Evolutionary conservation across 768 basidiomycete genomes (phyloP).

Genomic region (Auricularia sp.): DNA sequence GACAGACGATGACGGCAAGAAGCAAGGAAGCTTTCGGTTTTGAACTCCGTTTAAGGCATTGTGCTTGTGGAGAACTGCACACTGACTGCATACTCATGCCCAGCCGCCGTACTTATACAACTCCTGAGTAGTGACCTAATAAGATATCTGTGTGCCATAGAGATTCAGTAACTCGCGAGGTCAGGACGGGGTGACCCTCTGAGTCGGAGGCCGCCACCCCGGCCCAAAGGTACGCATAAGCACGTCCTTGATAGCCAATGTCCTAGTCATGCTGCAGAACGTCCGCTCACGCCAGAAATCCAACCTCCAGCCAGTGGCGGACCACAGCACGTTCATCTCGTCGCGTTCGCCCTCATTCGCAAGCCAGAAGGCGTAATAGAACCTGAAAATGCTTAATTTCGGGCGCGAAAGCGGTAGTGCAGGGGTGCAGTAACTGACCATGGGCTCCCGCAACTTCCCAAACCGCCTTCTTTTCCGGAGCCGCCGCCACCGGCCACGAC

Average conservation of each 20-base stretch:
- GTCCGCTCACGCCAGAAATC: neutral
- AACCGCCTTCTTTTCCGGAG: neutral
- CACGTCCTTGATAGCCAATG: neutral
- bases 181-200: neutral
- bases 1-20: too few relatives aligned
- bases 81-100: too few relatives aligned
- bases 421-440: neutral
- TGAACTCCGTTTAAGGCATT: too few relatives aligned
- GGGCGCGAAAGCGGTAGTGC: neutral
- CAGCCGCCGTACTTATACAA: too few relatives aligned
- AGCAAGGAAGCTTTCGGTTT: too few relatives aligned
- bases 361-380: constrained; percentile 43
- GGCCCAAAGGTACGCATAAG: neutral
- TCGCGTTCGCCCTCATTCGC: constrained; percentile 18
- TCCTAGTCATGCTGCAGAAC: neutral
- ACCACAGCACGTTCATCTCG: constrained; percentile 14
- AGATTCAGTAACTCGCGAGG: too few relatives aligned
- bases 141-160: too few relatives aligned
- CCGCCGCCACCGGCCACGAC: neutral
- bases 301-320: neutral
- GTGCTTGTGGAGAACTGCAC: too few relatives aligned
- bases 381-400: constrained; percentile 16
- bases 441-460: neutral
- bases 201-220: neutral
- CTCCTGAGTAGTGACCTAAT: too few relatives aligned